Evolutionary conservation across 306 rosid genomes (phyloP), one percentile per base, ranked within the genome.

Genomic region (Dicorynia guianensis): DNA sequence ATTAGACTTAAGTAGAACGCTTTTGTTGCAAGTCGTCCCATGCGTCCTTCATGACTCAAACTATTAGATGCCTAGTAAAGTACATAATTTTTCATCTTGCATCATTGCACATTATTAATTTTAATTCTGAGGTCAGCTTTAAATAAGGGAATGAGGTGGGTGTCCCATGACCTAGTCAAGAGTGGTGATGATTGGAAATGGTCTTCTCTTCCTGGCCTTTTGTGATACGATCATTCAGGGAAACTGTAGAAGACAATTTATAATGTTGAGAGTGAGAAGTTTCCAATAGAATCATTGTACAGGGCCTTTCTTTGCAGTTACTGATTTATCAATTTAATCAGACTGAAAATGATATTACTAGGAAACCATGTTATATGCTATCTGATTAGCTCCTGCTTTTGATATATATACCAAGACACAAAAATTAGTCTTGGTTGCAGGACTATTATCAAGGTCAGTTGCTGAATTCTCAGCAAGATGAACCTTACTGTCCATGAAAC

Each of bases 401-500:
- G 30, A 25, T 25, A 25, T 76, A 65, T 66, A 66, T 18, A 15
- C 20, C 8, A 59, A 64, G 71, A 68, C 30, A 66, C 47, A 50
- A 68, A 63, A 30, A 49, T 5, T 65, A 36, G 73, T 39, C 11
- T 17, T 66, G 34, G 25, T 36, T 19, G 47, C 8, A 77, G 14
- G 34, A 14, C 1, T 11, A 57, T 25, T 25, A 25, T 63, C 5
- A n/a, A 18, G 46, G 19, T 43, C 38, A 49, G 54, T 54, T 43
- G 61, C 60, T 34, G 2, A 59, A 46, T 33, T 79, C 42, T 6
- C 34, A 69, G 46, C 8, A 64, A 63, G 18, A 84, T 88, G 93
- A 79, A 86, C 79, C 87, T 87, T 11, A 1, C 66, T 11, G 68
- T 61, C 47, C 76, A 62, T 63, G 82, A 88, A 74, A 9, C 67